phyloP scores from a whole-genome alignment of 768 basidiomycete species.

The Omphalotus guepiniiformis region DNA sequence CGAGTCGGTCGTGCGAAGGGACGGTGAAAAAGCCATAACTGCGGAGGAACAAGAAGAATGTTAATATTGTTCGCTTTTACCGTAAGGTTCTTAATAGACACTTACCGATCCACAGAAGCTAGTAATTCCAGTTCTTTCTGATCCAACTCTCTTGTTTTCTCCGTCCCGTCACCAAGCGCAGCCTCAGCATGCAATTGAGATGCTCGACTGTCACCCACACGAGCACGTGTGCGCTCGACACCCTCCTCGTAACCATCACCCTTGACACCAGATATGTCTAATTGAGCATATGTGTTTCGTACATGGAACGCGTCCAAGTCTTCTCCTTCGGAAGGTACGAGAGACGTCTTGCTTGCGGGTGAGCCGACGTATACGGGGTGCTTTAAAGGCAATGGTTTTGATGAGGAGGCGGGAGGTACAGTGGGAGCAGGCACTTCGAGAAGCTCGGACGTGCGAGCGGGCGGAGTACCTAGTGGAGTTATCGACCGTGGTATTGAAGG shows the following conservation, averaged over 20 bases:
- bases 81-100: constrained; percentile 10
- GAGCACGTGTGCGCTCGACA: constrained; percentile 85
- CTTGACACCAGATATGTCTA: constrained; percentile 87
- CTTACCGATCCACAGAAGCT: constrained; percentile 83
- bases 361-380: constrained; percentile 27
- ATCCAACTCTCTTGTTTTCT: constrained; percentile 64
- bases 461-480: constrained; percentile 13
- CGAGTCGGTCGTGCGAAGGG: constrained; percentile 79
- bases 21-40: constrained; percentile 92
- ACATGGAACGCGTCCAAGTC: constrained; percentile 82
- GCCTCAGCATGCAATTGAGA: constrained; percentile 58
- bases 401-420: constrained; percentile 17
- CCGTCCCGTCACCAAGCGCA: constrained; percentile 50
- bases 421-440: constrained; percentile 16
- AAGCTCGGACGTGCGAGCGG: constrained; percentile 15
- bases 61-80: neutral
- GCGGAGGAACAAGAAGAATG: no score
- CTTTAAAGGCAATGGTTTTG: constrained; percentile 32
- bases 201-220: constrained; percentile 48
- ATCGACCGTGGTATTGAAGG: constrained; percentile 12
- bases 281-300: constrained; percentile 80
- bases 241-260: constrained; percentile 96
- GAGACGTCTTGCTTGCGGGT: constrained; percentile 51
- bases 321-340: constrained; percentile 73
- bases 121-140: constrained; percentile 73